These are phyloP conservation scores for Globisporangium viniferum DNA, from an alignment of 352 stramenopile genomes.

Conservation along the genomic window DNA sequence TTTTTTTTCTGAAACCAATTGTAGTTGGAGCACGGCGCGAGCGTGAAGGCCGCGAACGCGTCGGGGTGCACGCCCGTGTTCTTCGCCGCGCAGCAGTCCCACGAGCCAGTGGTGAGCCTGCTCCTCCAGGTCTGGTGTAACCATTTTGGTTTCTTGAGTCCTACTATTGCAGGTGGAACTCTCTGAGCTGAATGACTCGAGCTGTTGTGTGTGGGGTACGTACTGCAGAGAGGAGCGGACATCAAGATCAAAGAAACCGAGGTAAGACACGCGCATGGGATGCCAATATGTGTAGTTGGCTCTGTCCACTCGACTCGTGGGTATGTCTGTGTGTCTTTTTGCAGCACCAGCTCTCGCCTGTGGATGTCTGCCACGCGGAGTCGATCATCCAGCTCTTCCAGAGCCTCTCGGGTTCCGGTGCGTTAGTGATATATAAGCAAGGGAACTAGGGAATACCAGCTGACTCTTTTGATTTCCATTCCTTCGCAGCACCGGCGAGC, in stretches of 20 bases:
- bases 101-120: constrained; percentile 34
- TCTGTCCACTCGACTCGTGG: background rate
- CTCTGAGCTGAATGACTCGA: background rate
- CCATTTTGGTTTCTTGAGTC: background rate
- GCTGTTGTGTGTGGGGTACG: background rate
- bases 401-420: constrained; percentile 37
- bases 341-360: constrained; percentile 57
- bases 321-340: background rate
- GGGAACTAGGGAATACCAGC: background rate
- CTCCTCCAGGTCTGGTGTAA: constrained; percentile 42
- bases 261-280: constrained; percentile 16
- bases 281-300: background rate
- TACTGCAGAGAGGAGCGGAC: constrained; percentile 46
- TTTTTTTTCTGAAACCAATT: background rate
- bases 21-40: constrained; percentile 46
- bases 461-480: background rate
- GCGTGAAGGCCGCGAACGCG: constrained; percentile 50
- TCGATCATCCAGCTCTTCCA: constrained; percentile 45
- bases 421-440: background rate
- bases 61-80: constrained; percentile 67
- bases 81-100: constrained; percentile 63
- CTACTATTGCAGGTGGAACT: background rate
- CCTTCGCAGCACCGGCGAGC: constrained; percentile 23
- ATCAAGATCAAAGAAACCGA: constrained; percentile 44
- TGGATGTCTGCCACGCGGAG: constrained; percentile 54